A percentile compares a stretch with the other conserved stretches of the same genome.
These are phyloP conservation scores for Tulasnella sp. DNA, from an alignment of 768 basidiomycete species.

Conservation along the genomic window DNA sequence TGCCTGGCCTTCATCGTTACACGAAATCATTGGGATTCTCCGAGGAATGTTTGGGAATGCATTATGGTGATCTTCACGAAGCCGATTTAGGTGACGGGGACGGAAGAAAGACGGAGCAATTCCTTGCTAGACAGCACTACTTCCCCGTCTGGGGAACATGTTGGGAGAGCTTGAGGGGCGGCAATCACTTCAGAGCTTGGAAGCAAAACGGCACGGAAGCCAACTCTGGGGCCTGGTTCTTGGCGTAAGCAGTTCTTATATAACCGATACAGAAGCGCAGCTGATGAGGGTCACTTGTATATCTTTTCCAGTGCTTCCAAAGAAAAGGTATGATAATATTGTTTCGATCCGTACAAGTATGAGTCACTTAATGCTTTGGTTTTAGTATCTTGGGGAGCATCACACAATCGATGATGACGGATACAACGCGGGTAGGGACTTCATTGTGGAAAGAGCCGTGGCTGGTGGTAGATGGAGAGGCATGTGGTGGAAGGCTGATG, in stretches of 20 bases:
- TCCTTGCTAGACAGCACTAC: conserved; percentile 67
- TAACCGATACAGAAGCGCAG: not conserved
- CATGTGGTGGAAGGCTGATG: conserved; percentile 56
- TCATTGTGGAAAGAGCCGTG: conserved; percentile 53
- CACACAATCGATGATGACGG: conserved; percentile 69
- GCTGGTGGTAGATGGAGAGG: conserved; percentile 17
- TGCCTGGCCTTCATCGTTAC: conserved; percentile 37
- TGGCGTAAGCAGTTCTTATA: conserved; percentile 40
- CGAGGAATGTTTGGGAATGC: conserved; percentile 68
- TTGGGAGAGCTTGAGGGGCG: conserved; percentile 79
- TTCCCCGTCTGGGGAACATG: conserved; percentile 67
- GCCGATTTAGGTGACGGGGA: conserved; percentile 79
- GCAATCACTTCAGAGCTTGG: conserved; percentile 83
- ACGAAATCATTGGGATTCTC: conserved; percentile 67
- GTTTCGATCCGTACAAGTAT: not conserved
- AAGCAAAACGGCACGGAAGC: conserved; percentile 68
- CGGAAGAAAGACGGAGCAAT: conserved; percentile 50
- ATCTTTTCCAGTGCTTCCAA: conserved; percentile 47
- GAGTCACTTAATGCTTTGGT: conserved; percentile 3
- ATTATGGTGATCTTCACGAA: conserved; percentile 58
- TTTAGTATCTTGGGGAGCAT: conserved; percentile 16
- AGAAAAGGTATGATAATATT: conserved; percentile 36
- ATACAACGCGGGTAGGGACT: conserved; percentile 72
- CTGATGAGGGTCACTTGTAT: not conserved
- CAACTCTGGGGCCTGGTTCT: conserved; percentile 70